Conservation (phyloP, 1,284 basidiomycete species). For the Porogramme epimiltina region DNA sequence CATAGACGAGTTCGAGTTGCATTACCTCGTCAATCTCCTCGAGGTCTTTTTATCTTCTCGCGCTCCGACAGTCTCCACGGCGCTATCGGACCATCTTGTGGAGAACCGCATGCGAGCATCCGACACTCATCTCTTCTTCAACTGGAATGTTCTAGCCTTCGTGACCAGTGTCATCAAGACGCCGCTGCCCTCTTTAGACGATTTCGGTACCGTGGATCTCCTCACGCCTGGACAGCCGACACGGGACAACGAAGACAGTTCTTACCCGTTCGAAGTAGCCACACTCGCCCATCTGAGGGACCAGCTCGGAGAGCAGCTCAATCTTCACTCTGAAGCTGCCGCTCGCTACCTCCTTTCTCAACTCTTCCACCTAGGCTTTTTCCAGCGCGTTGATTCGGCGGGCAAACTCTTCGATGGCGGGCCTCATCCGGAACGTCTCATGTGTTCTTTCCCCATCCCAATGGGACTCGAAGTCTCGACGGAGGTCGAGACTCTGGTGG, state of each 20-base stretch:
- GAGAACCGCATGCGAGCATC: slow-evolving; percentile 42
- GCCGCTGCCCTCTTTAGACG: slow-evolving; percentile 32
- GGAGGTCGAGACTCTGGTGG: slow-evolving; percentile 71
- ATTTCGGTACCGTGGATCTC: slow-evolving; percentile 40
- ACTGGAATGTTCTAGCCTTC: slow-evolving; percentile 66
- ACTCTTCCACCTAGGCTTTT: slow-evolving; percentile 62
- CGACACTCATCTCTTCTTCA: slow-evolving; percentile 60
- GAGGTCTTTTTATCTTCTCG: slow-evolving; percentile 49
- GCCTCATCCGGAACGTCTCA: slow-evolving; percentile 30
- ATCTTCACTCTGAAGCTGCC: slow-evolving; percentile 52
- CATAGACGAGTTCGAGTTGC: slow-evolving; percentile 60
- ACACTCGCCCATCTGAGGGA: slow-evolving; percentile 60
- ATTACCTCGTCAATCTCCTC: slow-evolving; percentile 52
- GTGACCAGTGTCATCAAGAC: slow-evolving; percentile 58
- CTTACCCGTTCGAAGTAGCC: slow-evolving; percentile 59
- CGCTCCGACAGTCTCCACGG: slow-evolving; percentile 41
- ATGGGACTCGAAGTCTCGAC: slow-evolving; percentile 70
- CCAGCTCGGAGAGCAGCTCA: slow-evolving; percentile 62
- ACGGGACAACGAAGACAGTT: slow-evolving; percentile 27
- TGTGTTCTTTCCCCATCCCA: slow-evolving; percentile 67
- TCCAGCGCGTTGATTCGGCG: slow-evolving; percentile 47
- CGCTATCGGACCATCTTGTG: slow-evolving; percentile 54
- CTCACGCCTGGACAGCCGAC: slow-evolving; percentile 42
- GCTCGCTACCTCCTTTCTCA: slow-evolving; percentile 59
- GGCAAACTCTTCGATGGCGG: slow-evolving; percentile 39